Percentiles rank a stretch among this genome's conserved stretches.
Conservation (phyloP, 2,329 filamentous ascomycete species). For the Aureobasidium sp. region DNA sequence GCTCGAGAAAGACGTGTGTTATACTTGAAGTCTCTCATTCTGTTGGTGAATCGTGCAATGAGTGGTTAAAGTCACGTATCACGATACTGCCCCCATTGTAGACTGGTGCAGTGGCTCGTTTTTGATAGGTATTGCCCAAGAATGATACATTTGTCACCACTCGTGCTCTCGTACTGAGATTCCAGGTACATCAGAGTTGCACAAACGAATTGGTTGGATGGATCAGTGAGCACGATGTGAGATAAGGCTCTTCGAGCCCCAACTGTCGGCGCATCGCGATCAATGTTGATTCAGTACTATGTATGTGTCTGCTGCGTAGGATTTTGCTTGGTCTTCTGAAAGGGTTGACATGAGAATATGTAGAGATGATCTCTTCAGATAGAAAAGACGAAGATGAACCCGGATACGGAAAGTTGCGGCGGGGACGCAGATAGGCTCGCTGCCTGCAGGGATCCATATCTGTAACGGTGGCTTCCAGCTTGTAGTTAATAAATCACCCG, state of each 20-base stretch:
- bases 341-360: neutral
- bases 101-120: neutral
- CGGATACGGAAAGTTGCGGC: neutral
- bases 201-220: neutral
- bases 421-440: constrained; percentile 6
- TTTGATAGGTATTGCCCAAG: neutral
- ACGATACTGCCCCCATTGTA: neutral
- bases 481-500: neutral
- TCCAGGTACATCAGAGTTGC: neutral
- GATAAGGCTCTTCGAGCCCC: neutral
- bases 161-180: neutral
- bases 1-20: neutral
- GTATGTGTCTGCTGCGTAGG: neutral
- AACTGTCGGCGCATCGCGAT: neutral
- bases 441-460: constrained; percentile 3
- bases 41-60: neutral
- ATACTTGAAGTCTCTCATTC: neutral
- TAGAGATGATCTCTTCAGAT: neutral
- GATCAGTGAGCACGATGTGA: neutral
- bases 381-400: neutral
- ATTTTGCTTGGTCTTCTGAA: neutral
- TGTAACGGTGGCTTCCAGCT: neutral
- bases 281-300: neutral
- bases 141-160: neutral
- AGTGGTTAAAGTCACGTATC: neutral